These are phyloP conservation scores for Fusarium oxysporum DNA, from an alignment of 2,329 filamentous ascomycete genomes.

Conservation along the genomic window DNA sequence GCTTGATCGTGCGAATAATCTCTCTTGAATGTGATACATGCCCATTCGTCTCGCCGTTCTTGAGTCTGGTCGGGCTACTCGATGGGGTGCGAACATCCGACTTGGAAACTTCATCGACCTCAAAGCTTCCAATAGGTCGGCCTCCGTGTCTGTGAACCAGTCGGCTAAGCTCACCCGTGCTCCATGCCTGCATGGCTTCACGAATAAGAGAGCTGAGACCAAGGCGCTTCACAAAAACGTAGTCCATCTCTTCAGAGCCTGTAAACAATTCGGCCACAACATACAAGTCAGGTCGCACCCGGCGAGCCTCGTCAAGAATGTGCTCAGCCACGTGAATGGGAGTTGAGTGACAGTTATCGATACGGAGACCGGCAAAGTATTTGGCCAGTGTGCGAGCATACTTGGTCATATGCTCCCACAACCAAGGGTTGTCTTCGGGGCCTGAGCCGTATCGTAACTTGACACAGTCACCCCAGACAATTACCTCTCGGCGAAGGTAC, in stretches of 20 bases:
- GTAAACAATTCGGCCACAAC: slow-evolving; percentile 96
- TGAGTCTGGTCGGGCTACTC: slow-evolving; percentile 47
- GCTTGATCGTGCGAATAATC: slow-evolving; percentile 82
- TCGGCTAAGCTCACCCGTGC: slow-evolving; percentile 89
- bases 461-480: slow-evolving; percentile 98
- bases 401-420: slow-evolving; percentile 96
- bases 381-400: slow-evolving; percentile 94
- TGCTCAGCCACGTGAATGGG: slow-evolving; percentile 94
- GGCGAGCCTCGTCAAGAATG: slow-evolving; percentile 92
- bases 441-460: slow-evolving; percentile 90
- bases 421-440: slow-evolving; percentile 86
- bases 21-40: slow-evolving; percentile 62
- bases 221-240: slow-evolving; percentile 92
- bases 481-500: slow-evolving; percentile 96
- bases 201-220: slow-evolving; percentile 92
- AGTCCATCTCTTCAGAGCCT: slow-evolving; percentile 95
- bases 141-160: slow-evolving; percentile 95
- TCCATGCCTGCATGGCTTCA: slow-evolving; percentile 99
- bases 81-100: slow-evolving; percentile 59
- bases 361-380: slow-evolving; percentile 94
- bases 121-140: slow-evolving; percentile 95
- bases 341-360: slow-evolving; percentile 98
- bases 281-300: slow-evolving; percentile 86
- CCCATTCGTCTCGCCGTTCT: slow-evolving; percentile 41
- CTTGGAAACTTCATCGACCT: slow-evolving; percentile 85